Evolutionary conservation across 805 yeast species (phyloP).

Genomic region (Lachancea sp.): DNA sequence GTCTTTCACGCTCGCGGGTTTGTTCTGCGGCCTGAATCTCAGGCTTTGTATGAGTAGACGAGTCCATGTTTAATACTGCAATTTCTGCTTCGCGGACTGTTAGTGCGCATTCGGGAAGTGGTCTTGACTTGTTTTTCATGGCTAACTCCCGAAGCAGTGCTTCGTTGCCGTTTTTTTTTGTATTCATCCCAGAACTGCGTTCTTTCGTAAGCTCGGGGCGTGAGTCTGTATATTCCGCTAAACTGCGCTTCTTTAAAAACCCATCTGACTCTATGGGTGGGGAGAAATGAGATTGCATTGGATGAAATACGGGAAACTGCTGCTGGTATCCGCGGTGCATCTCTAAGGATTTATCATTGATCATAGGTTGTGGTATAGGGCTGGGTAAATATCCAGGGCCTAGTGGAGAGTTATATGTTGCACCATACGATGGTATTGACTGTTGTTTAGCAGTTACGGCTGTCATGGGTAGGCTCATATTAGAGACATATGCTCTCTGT

Average conservation of each 20-base stretch:
- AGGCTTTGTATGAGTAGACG: constrained; percentile 27
- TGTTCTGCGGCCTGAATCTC: constrained; percentile 30
- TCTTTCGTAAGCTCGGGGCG: background rate
- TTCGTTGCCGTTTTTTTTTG: constrained; percentile 17
- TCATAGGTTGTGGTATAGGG: constrained; percentile 7
- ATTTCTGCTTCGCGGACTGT: constrained; percentile 41
- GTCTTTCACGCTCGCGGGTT: constrained; percentile 54
- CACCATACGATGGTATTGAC: constrained; percentile 5
- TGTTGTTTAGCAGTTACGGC: constrained; percentile 4
- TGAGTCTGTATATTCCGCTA: constrained; percentile 2
- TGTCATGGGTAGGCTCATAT: constrained; percentile 1
- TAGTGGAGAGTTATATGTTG: constrained; percentile 6
- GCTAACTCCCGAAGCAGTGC: constrained; percentile 30
- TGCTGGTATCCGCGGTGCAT: constrained; percentile 7
- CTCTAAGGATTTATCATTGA: constrained; percentile 6
- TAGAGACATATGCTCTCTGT: constrained; percentile 6
- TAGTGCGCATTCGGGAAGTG: constrained; percentile 40
- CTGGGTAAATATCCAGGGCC: constrained; percentile 9
- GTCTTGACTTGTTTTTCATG: constrained; percentile 28
- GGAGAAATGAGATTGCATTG: constrained; percentile 4
- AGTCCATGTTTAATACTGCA: constrained; percentile 27
- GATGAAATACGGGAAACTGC: constrained; percentile 5
- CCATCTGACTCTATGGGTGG: constrained; percentile 2
- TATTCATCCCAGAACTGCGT: background rate
- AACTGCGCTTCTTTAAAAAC: constrained; percentile 1